A percentile compares a stretch with the other conserved stretches of the same genome.
Evolutionary conservation across 1,139 yeast genomes (phyloP).

Genomic region (Meyerozyma elateridarum): DNA sequence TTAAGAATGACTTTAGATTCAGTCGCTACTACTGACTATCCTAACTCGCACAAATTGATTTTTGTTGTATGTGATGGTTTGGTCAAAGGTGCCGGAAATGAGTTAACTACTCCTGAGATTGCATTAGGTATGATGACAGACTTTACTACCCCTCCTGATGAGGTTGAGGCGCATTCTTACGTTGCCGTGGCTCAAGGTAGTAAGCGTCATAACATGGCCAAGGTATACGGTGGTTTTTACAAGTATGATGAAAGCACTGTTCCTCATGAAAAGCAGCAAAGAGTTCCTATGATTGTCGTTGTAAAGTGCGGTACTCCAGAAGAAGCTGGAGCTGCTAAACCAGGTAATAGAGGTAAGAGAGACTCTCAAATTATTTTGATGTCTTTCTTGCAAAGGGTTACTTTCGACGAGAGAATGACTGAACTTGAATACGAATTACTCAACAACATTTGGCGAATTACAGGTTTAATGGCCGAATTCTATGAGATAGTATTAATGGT

Average conservation of each 20-base stretch:
- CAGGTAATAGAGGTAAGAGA: conserved; percentile 98
- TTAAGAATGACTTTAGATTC: conserved; percentile 87
- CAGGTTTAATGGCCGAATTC: conserved; percentile 83
- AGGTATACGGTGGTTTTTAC: conserved; percentile 87
- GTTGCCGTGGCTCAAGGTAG: conserved; percentile 93
- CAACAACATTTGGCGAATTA: conserved; percentile 74
- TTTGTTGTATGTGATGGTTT: conserved; percentile 89
- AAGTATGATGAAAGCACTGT: conserved; percentile 71
- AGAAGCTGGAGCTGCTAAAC: conserved; percentile 75
- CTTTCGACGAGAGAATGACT: conserved; percentile 97
- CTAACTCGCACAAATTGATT: conserved; percentile 86
- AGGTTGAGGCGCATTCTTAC: conserved; percentile 75
- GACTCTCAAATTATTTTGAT: conserved; percentile 92
- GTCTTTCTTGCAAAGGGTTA: conserved; percentile 87
- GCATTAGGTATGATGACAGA: conserved; percentile 86
- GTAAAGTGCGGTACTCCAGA: conserved; percentile 93
- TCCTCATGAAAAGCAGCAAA: conserved; percentile 77
- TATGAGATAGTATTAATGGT: conserved; percentile 91
- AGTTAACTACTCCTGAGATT: conserved; percentile 80
- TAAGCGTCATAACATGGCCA: conserved; percentile 97
- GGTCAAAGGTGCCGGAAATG: conserved; percentile 91
- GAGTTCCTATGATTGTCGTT: conserved; percentile 76
- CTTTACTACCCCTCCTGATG: conserved; percentile 63
- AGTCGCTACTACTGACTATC: conserved; percentile 86
- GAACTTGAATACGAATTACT: conserved; percentile 82